Evolutionary conservation across 257 asterid genomes (phyloP).

Genomic region (Rauvolfia tetraphylla): DNA sequence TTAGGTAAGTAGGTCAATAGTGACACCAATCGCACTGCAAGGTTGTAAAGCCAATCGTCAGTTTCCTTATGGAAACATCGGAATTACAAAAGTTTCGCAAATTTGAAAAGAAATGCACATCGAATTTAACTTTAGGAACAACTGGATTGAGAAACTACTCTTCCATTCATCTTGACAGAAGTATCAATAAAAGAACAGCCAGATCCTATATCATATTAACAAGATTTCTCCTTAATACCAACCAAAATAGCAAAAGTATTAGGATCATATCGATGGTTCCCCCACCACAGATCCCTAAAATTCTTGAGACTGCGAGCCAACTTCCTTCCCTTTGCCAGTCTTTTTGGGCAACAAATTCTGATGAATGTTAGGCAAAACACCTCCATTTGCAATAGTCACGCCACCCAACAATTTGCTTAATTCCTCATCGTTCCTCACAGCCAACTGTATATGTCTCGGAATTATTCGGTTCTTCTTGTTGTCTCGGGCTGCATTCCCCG

Average conservation of each 20-base stretch:
- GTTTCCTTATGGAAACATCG: too few relatives aligned
- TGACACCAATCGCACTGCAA: too few relatives aligned
- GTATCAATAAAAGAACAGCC: too few relatives aligned
- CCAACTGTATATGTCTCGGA: conserved; percentile 59
- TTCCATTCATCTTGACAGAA: background rate
- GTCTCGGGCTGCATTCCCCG: conserved; percentile 74
- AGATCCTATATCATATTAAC: background rate
- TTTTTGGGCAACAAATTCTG: conserved; percentile 46
- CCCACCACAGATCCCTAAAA: too few relatives aligned
- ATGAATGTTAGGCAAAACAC: conserved; percentile 54
- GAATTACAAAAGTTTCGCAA: too few relatives aligned
- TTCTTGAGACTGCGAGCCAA: conserved; percentile 53
- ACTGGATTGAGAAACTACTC: background rate
- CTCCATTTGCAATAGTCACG: conserved; percentile 60
- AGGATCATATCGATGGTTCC: too few relatives aligned
- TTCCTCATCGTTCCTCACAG: conserved; percentile 62
- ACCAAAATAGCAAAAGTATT: too few relatives aligned
- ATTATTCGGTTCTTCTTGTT: conserved; percentile 56
- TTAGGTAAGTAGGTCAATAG: too few relatives aligned
- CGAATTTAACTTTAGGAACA: background rate
- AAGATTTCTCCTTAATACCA: background rate
- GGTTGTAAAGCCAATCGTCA: too few relatives aligned
- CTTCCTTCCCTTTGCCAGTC: conserved; percentile 40
- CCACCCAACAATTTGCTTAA: conserved; percentile 44
- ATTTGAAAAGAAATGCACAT: too few relatives aligned